phyloP scores from a whole-genome alignment of 345 rosid species.

The Ricinus communis region DNA sequence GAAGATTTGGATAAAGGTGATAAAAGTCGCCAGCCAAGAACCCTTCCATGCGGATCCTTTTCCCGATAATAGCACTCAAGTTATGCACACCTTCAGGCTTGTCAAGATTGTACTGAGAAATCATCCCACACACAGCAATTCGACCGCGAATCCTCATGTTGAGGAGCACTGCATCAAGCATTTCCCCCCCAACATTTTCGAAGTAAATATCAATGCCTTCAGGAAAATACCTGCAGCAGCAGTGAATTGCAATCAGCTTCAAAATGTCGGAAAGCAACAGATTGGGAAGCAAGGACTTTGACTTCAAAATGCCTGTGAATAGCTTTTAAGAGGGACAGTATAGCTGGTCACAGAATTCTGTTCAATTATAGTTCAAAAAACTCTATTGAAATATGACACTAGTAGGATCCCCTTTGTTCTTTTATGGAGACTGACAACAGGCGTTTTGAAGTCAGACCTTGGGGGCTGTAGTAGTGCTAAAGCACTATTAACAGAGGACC shows the following conservation, averaged over 20 bases:
- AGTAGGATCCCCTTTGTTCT: background rate
- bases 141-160: slow-evolving; percentile 50
- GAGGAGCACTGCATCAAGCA: slow-evolving; percentile 53
- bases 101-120: slow-evolving; percentile 46
- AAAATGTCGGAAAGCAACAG: background rate
- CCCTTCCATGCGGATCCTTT: slow-evolving; percentile 35
- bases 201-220: slow-evolving; percentile 62
- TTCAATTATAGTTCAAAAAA: too few relatives aligned
- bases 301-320: background rate
- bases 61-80: slow-evolving; percentile 11
- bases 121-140: slow-evolving; percentile 54
- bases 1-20: slow-evolving; percentile 28
- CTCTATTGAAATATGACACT: background rate
- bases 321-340: background rate
- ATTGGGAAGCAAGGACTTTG: slow-evolving; percentile 35
- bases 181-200: slow-evolving; percentile 56
- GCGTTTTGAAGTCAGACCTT: background rate
- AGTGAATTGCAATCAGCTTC: background rate
- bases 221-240: slow-evolving; percentile 42
- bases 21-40: slow-evolving; percentile 22
- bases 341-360: background rate
- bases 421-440: background rate
- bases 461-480: too few relatives aligned
- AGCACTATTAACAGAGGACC: too few relatives aligned
- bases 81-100: slow-evolving; percentile 31